Base-by-base conservation (phyloP, 805 yeast species). In the Wickerhamiella alocasiicola region DNA sequence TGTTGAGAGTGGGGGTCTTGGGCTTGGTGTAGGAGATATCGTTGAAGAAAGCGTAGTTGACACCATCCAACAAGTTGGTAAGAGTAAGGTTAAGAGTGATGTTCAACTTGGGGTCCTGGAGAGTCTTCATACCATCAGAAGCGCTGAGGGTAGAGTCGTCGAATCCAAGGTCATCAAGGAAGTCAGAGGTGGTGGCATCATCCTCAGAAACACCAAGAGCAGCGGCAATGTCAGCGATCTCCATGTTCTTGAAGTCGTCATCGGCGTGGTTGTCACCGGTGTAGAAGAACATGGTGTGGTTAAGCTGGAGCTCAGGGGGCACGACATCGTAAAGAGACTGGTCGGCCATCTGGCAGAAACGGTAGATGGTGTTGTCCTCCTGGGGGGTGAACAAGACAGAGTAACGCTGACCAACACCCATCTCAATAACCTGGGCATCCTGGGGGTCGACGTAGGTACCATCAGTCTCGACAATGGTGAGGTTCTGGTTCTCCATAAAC, bases 31-130 rank as follows among this genome's bases (percentile, higher is more conserved):
- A 91, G 18, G 94, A 72, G 55, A 81, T 67, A 57, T 83, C 79
- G 69, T 88, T 87, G 78, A 88, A 84, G 65, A 88, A 81, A n/a
- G 97, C 97, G 58, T 91, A 91, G 66, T 85, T 85, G 47, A 78
- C 68, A 66, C 98, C 98, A 60, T 84, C 67, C 36, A 69, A 71
- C 61, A 91, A 68, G 67, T 83, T 82, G 59, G 79, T 78, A 96
- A 91, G 85, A 20, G 62, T 58, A 44, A 91, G 87, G 51, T 75
- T 76, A 39, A 91, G 65, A n/a, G 73, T 68, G 53, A 85, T 68
- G 43, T 67, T 66, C 32, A 53, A 49, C 57, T 83, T 94, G 11
- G 87, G 76, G 18, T 79, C 82, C 32, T 71, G 81, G 28, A 62
- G 67, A 23, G 72, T 53, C 43, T 70, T 75, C 65, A 60, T 64